Percentiles rank a stretch among this genome's conserved stretches.
phyloP scores from a whole-genome alignment of 768 basidiomycete genomes.

The Leucocoprinus sp. region DNA sequence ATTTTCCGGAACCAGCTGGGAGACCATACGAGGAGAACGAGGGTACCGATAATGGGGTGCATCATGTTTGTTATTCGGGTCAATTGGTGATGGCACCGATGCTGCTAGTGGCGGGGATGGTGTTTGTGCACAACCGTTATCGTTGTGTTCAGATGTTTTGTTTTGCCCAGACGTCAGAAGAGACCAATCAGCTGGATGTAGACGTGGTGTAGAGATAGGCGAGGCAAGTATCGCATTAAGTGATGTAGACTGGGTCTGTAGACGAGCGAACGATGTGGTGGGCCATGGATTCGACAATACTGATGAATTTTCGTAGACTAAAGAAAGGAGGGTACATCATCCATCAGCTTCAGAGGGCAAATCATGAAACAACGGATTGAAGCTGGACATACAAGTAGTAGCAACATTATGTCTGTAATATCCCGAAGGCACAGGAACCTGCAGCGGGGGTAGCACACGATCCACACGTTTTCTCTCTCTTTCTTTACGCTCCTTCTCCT shows the following conservation, averaged over 20 bases:
- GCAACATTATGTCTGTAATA: conserved; percentile 60
- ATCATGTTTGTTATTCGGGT: not conserved
- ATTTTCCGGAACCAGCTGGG: not conserved
- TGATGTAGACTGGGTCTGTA: conserved; percentile 6
- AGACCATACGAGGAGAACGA: not conserved
- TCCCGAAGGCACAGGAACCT: conserved; percentile 34
- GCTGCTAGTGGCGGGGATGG: not conserved
- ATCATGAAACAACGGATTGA: conserved; percentile 1
- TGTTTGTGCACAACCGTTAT: conserved; percentile 1
- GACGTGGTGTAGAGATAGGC: conserved; percentile 9
- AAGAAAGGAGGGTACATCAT: not conserved
- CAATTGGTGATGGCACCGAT: not conserved
- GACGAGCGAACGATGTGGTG: conserved; percentile 11
- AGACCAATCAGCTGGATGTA: conserved; percentile 7
- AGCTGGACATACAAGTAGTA: conserved; percentile 32
- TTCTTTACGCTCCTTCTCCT: conserved; percentile 23
- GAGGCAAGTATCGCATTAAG: conserved; percentile 12
- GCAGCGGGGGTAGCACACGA: conserved; percentile 17
- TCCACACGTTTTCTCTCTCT: conserved; percentile 15
- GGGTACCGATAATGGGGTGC: conserved; percentile 8
- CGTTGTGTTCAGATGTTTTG: not conserved
- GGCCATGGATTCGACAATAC: conserved; percentile 14
- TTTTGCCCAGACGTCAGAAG: not conserved
- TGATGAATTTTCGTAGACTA: conserved; percentile 3
- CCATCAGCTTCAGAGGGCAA: not conserved